Base-by-base conservation (phyloP, 306 rosid species). In the Acmispon strigosus region DNA sequence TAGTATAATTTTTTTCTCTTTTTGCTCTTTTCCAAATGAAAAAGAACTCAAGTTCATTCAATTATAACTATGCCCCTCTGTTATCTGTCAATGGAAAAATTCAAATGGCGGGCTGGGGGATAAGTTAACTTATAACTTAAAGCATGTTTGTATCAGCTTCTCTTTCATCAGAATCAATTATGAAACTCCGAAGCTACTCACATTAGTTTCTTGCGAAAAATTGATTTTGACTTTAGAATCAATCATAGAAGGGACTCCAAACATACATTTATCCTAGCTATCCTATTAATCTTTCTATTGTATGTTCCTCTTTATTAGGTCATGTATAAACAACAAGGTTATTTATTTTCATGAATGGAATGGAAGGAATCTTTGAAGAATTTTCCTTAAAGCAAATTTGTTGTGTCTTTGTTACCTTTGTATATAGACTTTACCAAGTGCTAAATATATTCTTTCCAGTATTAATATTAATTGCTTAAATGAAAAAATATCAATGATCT, bases 401-500 rank as follows among this genome's bases (percentile, higher is more conserved):
- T 16, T 3, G 18, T 64, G 73, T 73, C 20, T 66, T 50, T 66
- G 39, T 22, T 19, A 66, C 65, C 54, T 48, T 20, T 14, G 4
- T 18, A 20, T 66, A 54, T 19, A 53, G 62, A 57, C 20, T 41
- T 57, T 4, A 49, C 4, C 37, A n/a, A 49, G 8, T 13, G 15
- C 12, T 16, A 10, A 22, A 63, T 54, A 19, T 14, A 17, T 7
- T 0, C 7, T 45, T 62, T 62, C 10, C 13, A 49, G 1, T 24
- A 8, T 39, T 24, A 12, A 18, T 55, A 43, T 27, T 12, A 69
- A 15, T 57, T 10, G 41, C 64, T 16, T 68, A 45, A 60, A 69
- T 14, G 48, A 50, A 29, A 6, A 47, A 8, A 39, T 74, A 69
- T 72, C 78, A 80, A 51, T 52, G 11, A 60, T 76, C 44, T 69